Evolutionary conservation across 2,329 filamentous ascomycete species (phyloP), one percentile per base, ranked within the genome.

Genomic region (Cyclaneusma minus): DNA sequence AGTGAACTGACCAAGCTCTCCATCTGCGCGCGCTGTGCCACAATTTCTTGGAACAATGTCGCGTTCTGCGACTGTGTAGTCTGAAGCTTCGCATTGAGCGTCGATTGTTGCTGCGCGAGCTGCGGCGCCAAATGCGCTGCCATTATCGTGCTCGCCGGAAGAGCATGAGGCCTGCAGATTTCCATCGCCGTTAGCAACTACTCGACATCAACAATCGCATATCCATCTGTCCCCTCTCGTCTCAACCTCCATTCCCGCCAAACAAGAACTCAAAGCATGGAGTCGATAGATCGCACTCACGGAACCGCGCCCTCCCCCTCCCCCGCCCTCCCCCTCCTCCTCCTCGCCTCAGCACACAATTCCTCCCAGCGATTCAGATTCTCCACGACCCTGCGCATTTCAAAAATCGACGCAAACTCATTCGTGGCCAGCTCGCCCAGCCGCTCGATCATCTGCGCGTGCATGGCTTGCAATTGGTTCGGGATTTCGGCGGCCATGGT

Each of bases 301-400:
- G n/a, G n/a, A n/a, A n/a, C n/a, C n/a, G n/a, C n/a, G n/a, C n/a
- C n/a, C n/a, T n/a, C n/a, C n/a, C n/a, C n/a, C n/a, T n/a, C n/a
- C n/a, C n/a, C n/a, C n/a, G 25, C 18, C 14, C 14, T 18, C 9
- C 13, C 39, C 24, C 52, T 44, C 30, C 57, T 46, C 28, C 37
- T 35, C 25, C 47, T 50, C 4, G 68, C 69, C 27, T 66, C 63
- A 29, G 47, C 51, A 25, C 69, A 55, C 9, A 75, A 52, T 14
- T 38, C 49, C 40, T 75, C 69, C 5, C 74, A 55, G 43, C 65
- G 59, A 43, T 75, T 75, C 7, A 75, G 54, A 32, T 60, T 60
- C 20, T 52, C 51, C 3, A 75, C 58, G 8, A 73, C 68, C 22
- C 57, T 51, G 32, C 68, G 50, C 31, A 54, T 50, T 11, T 50